These are phyloP conservation scores for Globisporangium splendens DNA, from an alignment of 352 stramenopile species.

Conservation along the genomic window DNA sequence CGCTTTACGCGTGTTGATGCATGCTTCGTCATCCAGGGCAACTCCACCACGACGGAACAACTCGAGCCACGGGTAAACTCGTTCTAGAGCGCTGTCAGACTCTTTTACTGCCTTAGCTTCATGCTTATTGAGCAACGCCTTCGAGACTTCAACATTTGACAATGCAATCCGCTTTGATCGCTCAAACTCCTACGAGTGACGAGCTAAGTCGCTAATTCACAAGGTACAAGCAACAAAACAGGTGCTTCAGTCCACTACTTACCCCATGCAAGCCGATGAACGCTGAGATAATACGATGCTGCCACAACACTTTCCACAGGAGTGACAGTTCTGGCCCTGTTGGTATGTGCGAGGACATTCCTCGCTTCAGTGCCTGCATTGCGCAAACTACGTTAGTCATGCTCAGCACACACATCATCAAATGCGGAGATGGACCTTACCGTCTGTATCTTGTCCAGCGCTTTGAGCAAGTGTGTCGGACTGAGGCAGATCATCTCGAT, in stretches of 20 bases:
- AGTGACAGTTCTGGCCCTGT: constrained; percentile 58
- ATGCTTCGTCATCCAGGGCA: constrained; percentile 49
- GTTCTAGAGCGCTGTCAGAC: constrained; percentile 8
- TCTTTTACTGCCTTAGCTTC: constrained; percentile 3
- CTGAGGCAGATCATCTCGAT: constrained; percentile 55
- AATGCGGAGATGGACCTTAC: constrained; percentile 22
- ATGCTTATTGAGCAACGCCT: constrained; percentile 9
- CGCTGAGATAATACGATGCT: constrained; percentile 55
- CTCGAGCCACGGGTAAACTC: constrained; percentile 66
- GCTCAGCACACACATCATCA: too few relatives aligned
- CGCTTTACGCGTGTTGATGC: constrained; percentile 28
- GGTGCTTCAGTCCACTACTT: constrained; percentile 9
- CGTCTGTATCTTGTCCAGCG: constrained; percentile 56
- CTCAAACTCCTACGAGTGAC: constrained; percentile 18
- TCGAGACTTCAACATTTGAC: constrained; percentile 18
- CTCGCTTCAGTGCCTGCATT: constrained; percentile 44
- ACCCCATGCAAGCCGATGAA: constrained; percentile 62
- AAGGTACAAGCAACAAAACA: background rate
- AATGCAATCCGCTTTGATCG: constrained; percentile 13
- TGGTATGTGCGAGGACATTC: constrained; percentile 52
- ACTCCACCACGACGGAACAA: constrained; percentile 60
- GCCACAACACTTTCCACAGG: constrained; percentile 66
- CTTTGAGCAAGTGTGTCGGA: constrained; percentile 56
- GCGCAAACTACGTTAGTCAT: constrained; percentile 1
- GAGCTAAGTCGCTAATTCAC: too few relatives aligned